A percentile compares a stretch with the other conserved stretches of the same genome.
phyloP scores from a whole-genome alignment of 148 eudicot species.

The Diospyros lotus region DNA sequence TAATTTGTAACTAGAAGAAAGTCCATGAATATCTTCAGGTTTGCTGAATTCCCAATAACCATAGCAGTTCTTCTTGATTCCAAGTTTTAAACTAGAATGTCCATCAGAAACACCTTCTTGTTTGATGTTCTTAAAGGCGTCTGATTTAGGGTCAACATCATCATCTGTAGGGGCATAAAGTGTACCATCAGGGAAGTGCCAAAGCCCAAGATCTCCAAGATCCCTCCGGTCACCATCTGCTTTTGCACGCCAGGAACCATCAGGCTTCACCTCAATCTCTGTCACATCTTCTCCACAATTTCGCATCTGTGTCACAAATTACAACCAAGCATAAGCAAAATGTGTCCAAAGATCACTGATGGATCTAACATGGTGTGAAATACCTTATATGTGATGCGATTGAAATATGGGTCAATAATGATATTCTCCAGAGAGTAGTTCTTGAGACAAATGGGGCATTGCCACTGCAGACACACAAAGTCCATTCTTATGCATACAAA shows the following conservation, averaged over 20 bases:
- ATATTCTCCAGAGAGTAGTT: constrained; percentile 77
- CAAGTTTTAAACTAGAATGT: constrained; percentile 47
- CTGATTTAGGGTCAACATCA: constrained; percentile 36
- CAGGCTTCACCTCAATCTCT: constrained; percentile 91
- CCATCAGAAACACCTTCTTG: constrained; percentile 38
- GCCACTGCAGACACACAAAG: constrained; percentile 56
- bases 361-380: not conserved
- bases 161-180: constrained; percentile 33
- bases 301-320: constrained; percentile 40
- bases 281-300: constrained; percentile 80
- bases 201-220: constrained; percentile 51
- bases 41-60: constrained; percentile 69
- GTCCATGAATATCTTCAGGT: constrained; percentile 31
- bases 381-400: constrained; percentile 82
- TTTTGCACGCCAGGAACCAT: constrained; percentile 99
- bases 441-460: constrained; percentile 94
- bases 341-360: not conserved
- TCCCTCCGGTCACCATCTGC: constrained; percentile 47
- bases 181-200: constrained; percentile 68
- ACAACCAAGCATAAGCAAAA: not conserved
- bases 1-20: constrained; percentile 40
- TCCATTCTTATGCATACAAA: constrained; percentile 1
- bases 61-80: constrained; percentile 57
- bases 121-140: constrained; percentile 42
- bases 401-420: constrained; percentile 90